Base-by-base conservation (phyloP, 257 asterid genomes). In the Solanum stenotomum region DNA sequence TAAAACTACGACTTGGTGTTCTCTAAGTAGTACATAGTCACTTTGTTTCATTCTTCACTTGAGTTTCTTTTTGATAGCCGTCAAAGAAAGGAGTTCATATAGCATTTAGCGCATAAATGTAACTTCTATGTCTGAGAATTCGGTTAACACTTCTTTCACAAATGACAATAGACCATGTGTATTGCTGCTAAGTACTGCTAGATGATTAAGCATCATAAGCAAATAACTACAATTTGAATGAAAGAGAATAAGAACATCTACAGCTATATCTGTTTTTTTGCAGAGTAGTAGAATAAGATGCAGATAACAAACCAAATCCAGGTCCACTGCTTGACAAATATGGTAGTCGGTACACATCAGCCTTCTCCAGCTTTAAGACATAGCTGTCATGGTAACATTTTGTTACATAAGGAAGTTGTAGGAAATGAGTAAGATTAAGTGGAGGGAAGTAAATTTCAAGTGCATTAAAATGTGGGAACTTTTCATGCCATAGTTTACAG, bases 261-360 rank as follows among this genome's bases (percentile, higher is more conserved):
- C 25, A 44, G 8, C 35, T 38, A 1, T 77, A 77, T 77, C 59
- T 77, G 35, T 4, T 25, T 42, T 76, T 59, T 5, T 42, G 85
- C 35, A 77, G 34, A 77, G 61, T n/a, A 40, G 34, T 40, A 44
- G 25, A 9, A 42, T 25, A 79, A 78, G 85, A 79, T 44, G 42
- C 70, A 81, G 85, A n/a, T 29, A 16, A 81, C 85, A 81, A 81
- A 97, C 99, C 99, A 89, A 97, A 97, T 90, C 99, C 99, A 40
- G 99, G 99, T 84, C 95, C 98, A 88, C 98, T 92, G 98, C 99
- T 94, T 22, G 95, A 46, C 89, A 97, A 91, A 91, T 97, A 97
- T 85, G 99, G 99, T 88, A 97, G 92, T 86, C 99, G 94, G 89
- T 97, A 97, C 40, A 97, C 98, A 77, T 97, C 99, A 71, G 99